These are phyloP conservation scores for Malassezia caprae DNA, from an alignment of 1,284 basidiomycete species.

Conservation along the genomic window DNA sequence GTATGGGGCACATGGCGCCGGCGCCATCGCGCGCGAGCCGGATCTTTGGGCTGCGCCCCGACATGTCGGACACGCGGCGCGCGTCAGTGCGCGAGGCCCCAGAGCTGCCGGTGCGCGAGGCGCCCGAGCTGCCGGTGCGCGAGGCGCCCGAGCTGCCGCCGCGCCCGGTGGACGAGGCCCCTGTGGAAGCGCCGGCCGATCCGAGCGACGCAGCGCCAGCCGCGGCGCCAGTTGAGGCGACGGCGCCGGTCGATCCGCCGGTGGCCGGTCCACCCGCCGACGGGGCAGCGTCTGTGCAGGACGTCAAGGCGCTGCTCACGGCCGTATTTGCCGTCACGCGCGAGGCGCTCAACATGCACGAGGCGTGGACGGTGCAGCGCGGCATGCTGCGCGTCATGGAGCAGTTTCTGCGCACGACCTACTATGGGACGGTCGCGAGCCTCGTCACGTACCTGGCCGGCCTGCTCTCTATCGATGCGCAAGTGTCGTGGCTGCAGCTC, in stretches of 20 bases:
- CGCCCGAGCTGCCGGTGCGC: not conserved
- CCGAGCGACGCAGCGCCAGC: too few relatives aligned
- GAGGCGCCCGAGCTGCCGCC: not conserved
- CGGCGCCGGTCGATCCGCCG: not conserved
- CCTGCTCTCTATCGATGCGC: constrained; percentile 26
- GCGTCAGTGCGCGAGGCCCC: not conserved
- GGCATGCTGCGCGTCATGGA: constrained; percentile 47
- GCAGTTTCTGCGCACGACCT: constrained; percentile 44
- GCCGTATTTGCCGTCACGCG: constrained; percentile 47
- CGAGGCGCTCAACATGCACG: constrained; percentile 47
- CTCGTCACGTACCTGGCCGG: constrained; percentile 35
- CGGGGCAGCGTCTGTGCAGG: constrained; percentile 22
- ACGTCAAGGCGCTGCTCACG: constrained; percentile 44
- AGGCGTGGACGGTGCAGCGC: constrained; percentile 44
- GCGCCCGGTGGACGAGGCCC: not conserved
- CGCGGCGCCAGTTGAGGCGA: too few relatives aligned
- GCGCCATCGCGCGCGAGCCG: constrained; percentile 3
- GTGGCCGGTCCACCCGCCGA: not conserved
- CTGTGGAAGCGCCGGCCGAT: too few relatives aligned
- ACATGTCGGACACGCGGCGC: not conserved
- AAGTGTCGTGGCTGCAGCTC: constrained; percentile 31
- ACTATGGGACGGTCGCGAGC: constrained; percentile 34
- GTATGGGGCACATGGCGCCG: constrained; percentile 16
- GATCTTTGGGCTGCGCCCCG: constrained; percentile 5
- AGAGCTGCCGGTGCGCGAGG: not conserved